Evolutionary conservation across 2,329 filamentous ascomycete genomes (phyloP), one percentile per base, ranked within the genome.

Genomic region (Fusarium newnesense): DNA sequence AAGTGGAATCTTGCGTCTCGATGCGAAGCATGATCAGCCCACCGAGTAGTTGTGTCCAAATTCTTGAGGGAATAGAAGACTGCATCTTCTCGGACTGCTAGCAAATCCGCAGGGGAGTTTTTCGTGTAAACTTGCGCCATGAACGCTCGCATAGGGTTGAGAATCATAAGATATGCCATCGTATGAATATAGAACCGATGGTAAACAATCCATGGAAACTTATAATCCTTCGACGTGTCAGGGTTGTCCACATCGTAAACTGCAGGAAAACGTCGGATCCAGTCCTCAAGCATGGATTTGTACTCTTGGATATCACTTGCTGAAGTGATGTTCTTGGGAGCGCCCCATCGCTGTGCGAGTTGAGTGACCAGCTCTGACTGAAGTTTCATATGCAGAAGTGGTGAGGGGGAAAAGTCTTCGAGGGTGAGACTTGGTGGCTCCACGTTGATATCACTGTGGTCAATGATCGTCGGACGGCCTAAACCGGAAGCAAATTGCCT

Each of bases 1-100:
- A 87, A 83, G 65, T 88, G 85, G 39, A 87, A 85, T 30, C 86
- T 84, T 5, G 84, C 83, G 39, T 87, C 85, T 34, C 84, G 80
- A 1, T 84, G 84, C 13, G 82, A 83, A 40, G 84, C 81, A 28
- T 83, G 81, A 10, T 85, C 80, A 47, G 85, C 84, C 54, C 87
- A 82, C 32, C 76, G 70, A 5, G 79, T 81, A 11, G 84, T 80
- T 1, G 82, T 81, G 9, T 79, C 75, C 36, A 88, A 77, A 10
- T 87, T 73, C 18, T 81, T 83, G 6, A 87, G 72, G 2, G 83
- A 81, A 47, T 84, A 82, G 13, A 84, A 79, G 8, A 88, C 75
- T 3, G 85, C 85, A 30, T 78, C 81, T 7, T 69, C 75, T 16
- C 83, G 81, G 30, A 85, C 79, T 5, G 79, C 74, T 18, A 81